Conservation (phyloP, 352 stramenopile genomes). For the Pythium oligandrum region DNA sequence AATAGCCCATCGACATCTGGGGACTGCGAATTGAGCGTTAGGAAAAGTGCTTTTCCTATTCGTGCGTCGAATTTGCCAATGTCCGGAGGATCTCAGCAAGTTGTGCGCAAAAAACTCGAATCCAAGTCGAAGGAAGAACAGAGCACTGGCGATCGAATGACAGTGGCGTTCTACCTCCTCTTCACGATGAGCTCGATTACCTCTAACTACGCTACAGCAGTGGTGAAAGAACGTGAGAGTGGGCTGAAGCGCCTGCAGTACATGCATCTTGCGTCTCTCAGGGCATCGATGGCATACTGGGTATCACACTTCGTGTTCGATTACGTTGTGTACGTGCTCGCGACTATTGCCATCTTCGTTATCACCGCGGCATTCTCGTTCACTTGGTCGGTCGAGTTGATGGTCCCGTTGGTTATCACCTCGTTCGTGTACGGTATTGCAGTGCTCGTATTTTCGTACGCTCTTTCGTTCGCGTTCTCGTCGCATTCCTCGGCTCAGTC, state of each 20-base stretch:
- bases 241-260: conserved; percentile 75
- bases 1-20: not conserved
- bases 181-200: conserved; percentile 58
- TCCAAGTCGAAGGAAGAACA: conserved; percentile 11
- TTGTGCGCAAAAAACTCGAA: conserved; percentile 3
- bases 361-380: conserved; percentile 14
- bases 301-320: conserved; percentile 64
- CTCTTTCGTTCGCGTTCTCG: conserved; percentile 55
- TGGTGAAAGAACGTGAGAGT: conserved; percentile 68
- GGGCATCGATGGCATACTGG: conserved; percentile 63
- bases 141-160: conserved; percentile 77
- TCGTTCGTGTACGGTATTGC: conserved; percentile 45
- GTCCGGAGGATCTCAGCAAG: not conserved
- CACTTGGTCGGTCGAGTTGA: conserved; percentile 24
- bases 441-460: conserved; percentile 63
- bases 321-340: conserved; percentile 35
- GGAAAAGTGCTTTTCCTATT: conserved; percentile 40
- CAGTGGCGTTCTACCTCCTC: conserved; percentile 86
- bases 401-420: conserved; percentile 25
- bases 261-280: conserved; percentile 47
- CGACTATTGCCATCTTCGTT: conserved; percentile 24
- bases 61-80: conserved; percentile 3
- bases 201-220: conserved; percentile 52
- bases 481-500: conserved; percentile 79
- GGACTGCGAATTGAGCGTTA: conserved; percentile 41